Conservation (phyloP, 1,139 yeast species). For the Lodderomyces margitis region DNA sequence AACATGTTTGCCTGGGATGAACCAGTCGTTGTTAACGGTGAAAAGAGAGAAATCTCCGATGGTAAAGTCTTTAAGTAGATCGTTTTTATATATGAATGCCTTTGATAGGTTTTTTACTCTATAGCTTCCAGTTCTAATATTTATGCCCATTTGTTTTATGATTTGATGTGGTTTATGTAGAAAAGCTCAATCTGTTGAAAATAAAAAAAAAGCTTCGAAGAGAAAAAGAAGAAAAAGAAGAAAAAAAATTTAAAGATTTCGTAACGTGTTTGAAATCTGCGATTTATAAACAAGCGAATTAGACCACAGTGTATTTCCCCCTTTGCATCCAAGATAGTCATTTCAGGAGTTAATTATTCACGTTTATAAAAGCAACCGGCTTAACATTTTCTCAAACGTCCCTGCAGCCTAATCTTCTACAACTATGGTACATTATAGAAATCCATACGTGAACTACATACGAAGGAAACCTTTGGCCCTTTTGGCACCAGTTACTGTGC, state of each 20-base stretch:
- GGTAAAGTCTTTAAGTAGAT: constrained; percentile 50
- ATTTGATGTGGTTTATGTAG: no score
- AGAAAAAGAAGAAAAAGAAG: not conserved
- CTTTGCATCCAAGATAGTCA: no score
- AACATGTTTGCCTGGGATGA: constrained; percentile 56
- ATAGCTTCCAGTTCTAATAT: not conserved
- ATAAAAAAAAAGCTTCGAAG: not conserved
- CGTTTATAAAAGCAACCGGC: no score
- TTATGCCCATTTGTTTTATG: not conserved
- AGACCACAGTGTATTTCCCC: no score
- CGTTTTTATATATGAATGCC: not conserved
- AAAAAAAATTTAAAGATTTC: not conserved
- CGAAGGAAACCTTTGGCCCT: constrained; percentile 57
- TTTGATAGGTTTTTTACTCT: constrained; percentile 1
- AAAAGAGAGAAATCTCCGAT: constrained; percentile 46
- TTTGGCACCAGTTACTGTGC: constrained; percentile 44
- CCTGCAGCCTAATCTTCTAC: no score
- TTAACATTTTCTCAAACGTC: no score
- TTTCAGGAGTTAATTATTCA: no score
- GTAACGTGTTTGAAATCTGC: not conserved
- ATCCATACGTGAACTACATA: constrained; percentile 46
- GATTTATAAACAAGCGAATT: no score
- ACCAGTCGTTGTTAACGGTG: constrained; percentile 47
- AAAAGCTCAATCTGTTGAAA: no score
- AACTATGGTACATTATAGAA: constrained; percentile 20